These are phyloP conservation scores for Tolypocladium capitatum DNA, from an alignment of 2,329 filamentous ascomycete genomes.

Conservation along the genomic window DNA sequence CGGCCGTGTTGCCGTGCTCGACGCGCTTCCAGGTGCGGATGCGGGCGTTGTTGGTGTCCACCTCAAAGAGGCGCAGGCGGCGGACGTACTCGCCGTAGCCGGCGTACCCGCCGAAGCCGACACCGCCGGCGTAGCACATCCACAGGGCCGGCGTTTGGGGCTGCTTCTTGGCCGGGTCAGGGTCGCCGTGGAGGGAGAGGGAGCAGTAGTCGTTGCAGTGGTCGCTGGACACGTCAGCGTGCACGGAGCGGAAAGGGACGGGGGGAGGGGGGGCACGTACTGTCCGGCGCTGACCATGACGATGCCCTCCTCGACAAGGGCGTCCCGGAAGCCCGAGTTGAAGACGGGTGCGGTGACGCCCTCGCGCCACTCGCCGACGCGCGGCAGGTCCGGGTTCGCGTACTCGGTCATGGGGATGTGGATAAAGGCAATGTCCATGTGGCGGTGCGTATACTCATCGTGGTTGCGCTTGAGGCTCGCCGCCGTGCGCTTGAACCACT, in stretches of 20 bases:
- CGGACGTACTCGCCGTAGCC: slow-evolving; percentile 80
- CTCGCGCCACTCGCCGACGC: slow-evolving; percentile 61
- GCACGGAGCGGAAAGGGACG: neutral
- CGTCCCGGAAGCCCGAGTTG: slow-evolving; percentile 88
- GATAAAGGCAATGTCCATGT: slow-evolving; percentile 94
- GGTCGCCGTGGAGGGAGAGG: slow-evolving; percentile 35
- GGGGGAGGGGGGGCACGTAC: slow-evolving; percentile 25
- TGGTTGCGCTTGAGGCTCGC: slow-evolving; percentile 63
- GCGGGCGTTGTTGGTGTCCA: slow-evolving; percentile 80
- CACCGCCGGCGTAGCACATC: slow-evolving; percentile 96
- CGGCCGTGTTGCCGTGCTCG: slow-evolving; percentile 47
- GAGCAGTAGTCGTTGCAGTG: slow-evolving; percentile 96
- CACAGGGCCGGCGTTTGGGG: slow-evolving; percentile 55
- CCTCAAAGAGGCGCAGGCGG: slow-evolving; percentile 76
- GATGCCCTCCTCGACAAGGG: slow-evolving; percentile 72
- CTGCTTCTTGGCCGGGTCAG: slow-evolving; percentile 6
- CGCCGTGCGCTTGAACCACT: slow-evolving; percentile 81
- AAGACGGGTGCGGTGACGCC: slow-evolving; percentile 74
- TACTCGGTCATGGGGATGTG: slow-evolving; percentile 96
- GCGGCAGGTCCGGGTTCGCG: slow-evolving; percentile 44
- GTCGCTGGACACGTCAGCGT: slow-evolving; percentile 41
- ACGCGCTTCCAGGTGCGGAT: slow-evolving; percentile 88
- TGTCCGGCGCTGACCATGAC: slow-evolving; percentile 85
- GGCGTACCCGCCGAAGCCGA: slow-evolving; percentile 88
- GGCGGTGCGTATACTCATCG: slow-evolving; percentile 74